A percentile compares a stretch with the other conserved stretches of the same genome.
phyloP scores from a whole-genome alignment of 116 monocot genomes.

The Dioscorea cayenensis region DNA sequence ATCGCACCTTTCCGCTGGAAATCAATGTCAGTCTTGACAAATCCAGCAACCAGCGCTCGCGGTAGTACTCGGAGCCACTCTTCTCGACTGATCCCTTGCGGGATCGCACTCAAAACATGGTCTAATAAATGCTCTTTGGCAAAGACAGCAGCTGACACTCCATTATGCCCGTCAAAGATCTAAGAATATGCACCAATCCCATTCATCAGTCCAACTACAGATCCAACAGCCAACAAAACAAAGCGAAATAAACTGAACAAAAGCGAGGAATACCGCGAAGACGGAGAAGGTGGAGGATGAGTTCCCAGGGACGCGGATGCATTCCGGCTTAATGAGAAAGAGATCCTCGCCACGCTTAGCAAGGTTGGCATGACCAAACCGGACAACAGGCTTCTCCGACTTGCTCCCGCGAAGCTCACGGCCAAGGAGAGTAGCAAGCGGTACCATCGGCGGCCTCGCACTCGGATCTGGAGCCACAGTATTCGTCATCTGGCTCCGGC shows the following conservation, averaged over 20 bases:
- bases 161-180: slow-evolving; percentile 98
- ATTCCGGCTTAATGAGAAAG: slow-evolving; percentile 69
- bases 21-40: slow-evolving; percentile 93
- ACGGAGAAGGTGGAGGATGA: slow-evolving; percentile 76
- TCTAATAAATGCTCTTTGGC: slow-evolving; percentile 85
- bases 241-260: not conserved
- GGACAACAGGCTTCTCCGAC: slow-evolving; percentile 47
- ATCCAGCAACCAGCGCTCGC: slow-evolving; percentile 79
- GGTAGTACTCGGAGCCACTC: slow-evolving; percentile 90
- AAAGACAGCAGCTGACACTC: slow-evolving; percentile 84
- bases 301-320: slow-evolving; percentile 49
- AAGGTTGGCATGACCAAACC: slow-evolving; percentile 66
- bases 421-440: slow-evolving; percentile 87
- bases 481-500: slow-evolving; percentile 19
- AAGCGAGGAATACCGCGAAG: slow-evolving; percentile 53
- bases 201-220: not conserved
- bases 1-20: slow-evolving; percentile 79
- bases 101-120: slow-evolving; percentile 83
- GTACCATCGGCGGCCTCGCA: slow-evolving; percentile 31
- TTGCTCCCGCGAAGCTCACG: slow-evolving; percentile 63
- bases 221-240: not conserved
- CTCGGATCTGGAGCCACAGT: slow-evolving; percentile 23
- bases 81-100: slow-evolving; percentile 65
- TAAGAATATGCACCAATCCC: slow-evolving; percentile 8
- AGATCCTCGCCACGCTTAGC: slow-evolving; percentile 93